Base-by-base conservation (phyloP, 148 eudicot species). In the Rhododendron ferrugineum region DNA sequence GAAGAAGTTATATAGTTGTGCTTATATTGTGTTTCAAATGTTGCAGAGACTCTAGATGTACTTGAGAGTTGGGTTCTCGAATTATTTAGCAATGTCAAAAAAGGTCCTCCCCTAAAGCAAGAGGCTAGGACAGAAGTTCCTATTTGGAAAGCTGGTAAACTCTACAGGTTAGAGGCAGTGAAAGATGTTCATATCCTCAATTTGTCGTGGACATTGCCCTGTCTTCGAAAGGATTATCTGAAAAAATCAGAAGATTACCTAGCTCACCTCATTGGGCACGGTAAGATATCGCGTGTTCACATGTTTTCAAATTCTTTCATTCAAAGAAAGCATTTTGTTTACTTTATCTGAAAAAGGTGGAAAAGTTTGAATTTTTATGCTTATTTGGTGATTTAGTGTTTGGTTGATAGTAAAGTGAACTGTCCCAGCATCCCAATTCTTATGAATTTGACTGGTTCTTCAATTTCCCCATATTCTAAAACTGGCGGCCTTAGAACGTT, bases 251-350 rank as follows among this genome's bases (percentile, higher is more conserved):
- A 96, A 90, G 99, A 95, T 88, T 96, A 96, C 91, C 84, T 96
- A 83, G 95, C 99, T 75, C 99, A 95, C 89, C 94, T 96, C 84
- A 90, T 95, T 84, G 99, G 99, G 80, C 99, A 96, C 90, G 99
- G 99, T 96, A 94, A 90, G 91, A 76, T 74, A 40, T 34, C 62
- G 10, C 32, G 11, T 68, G 15, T 15, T 50, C 68, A 32, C 11
- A 20, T 72, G 18, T 62, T 83, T 68, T 23, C 26, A 32, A 58
- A 11, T 64, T 66, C 8, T 83, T 42, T 68, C 26, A 46, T 83
- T 68, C 14, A 11, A 46, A 68, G 52, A 47, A 64, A 18, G 42
- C 30, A 20, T 36, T n/a, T 20, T n/a, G 50, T 32, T 83, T 30
- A 16, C 26, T 49, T 70, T 18, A 26, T 46, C 2, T 32, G 32